Conservation (phyloP, 2,329 filamentous ascomycete genomes). For the Xylaria sp. region DNA sequence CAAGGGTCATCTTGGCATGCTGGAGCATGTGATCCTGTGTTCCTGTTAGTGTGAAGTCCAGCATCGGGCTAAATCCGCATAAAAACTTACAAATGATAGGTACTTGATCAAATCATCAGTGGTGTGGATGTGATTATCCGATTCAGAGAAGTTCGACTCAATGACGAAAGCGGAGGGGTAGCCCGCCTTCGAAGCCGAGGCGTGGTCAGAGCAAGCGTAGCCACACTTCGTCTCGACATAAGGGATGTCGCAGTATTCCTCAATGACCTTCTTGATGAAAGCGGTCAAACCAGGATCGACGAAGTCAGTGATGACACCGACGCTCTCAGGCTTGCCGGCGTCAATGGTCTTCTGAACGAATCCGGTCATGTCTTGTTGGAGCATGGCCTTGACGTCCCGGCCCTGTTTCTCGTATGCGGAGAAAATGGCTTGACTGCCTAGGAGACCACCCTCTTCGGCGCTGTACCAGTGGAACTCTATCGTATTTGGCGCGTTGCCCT, state of each 20-base stretch:
- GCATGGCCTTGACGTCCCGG: slow-evolving; percentile 85
- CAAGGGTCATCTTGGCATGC: slow-evolving; percentile 79
- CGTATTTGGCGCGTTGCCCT: slow-evolving; percentile 73
- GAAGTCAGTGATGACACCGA: slow-evolving; percentile 89
- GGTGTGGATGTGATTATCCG: slow-evolving; percentile 64
- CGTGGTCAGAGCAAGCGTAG: slow-evolving; percentile 76
- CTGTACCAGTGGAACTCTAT: slow-evolving; percentile 91
- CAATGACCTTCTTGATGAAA: slow-evolving; percentile 87
- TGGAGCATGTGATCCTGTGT: slow-evolving; percentile 74
- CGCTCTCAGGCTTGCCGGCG: slow-evolving; percentile 73
- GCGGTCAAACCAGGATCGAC: slow-evolving; percentile 76
- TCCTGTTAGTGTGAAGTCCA: slow-evolving; percentile 1
- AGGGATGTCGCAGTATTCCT: slow-evolving; percentile 81
- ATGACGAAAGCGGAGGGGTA: slow-evolving; percentile 74
- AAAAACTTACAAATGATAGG: slow-evolving; percentile 53
- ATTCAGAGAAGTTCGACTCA: slow-evolving; percentile 63
- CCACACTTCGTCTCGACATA: slow-evolving; percentile 85
- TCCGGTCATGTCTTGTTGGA: slow-evolving; percentile 97
- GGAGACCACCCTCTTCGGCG: slow-evolving; percentile 69
- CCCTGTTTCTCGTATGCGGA: slow-evolving; percentile 66
- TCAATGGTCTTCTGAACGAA: slow-evolving; percentile 79
- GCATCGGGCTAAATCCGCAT: background rate
- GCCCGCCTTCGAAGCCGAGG: slow-evolving; percentile 66
- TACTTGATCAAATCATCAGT: slow-evolving; percentile 66
- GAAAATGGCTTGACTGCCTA: slow-evolving; percentile 78